Percentiles rank a stretch among this genome's conserved stretches.
These are phyloP conservation scores for Houttuynia cordata DNA, from an alignment of 164 flowering plant species.

Conservation along the genomic window DNA sequence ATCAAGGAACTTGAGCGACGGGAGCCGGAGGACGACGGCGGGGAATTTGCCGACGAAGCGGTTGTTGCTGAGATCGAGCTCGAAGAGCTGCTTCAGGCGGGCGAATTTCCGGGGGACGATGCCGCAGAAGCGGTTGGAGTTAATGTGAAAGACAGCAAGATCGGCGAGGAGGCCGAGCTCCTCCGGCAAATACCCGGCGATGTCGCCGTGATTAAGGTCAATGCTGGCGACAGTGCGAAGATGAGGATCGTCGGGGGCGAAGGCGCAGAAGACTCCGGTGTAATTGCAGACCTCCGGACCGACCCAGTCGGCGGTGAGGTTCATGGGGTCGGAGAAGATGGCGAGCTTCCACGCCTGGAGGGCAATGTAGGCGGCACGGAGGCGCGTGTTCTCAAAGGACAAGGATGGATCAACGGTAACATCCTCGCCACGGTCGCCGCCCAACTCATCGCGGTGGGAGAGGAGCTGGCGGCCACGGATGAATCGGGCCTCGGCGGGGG, in stretches of 20 bases:
- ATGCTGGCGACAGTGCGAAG: constrained; percentile 69
- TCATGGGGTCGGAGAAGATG: constrained; percentile 69
- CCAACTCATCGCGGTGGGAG: constrained; percentile 68
- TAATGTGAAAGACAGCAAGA: constrained; percentile 55
- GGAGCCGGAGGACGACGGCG: constrained; percentile 33
- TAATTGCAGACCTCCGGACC: constrained; percentile 77
- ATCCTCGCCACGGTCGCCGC: constrained; percentile 53
- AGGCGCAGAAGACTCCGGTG: constrained; percentile 61
- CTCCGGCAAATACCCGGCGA: constrained; percentile 57
- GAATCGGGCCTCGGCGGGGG: constrained; percentile 39
- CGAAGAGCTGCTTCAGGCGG: constrained; percentile 30
- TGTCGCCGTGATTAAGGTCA: constrained; percentile 69
- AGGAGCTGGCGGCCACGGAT: constrained; percentile 63
- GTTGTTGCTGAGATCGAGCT: constrained; percentile 73
- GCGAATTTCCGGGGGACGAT: constrained; percentile 34
- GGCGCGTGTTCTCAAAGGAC: constrained; percentile 45
- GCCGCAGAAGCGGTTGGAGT: constrained; percentile 58
- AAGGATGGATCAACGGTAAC: constrained; percentile 54
- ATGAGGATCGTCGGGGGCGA: constrained; percentile 27
- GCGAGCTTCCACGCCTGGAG: constrained; percentile 85
- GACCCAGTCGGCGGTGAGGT: constrained; percentile 59
- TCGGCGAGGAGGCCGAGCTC: constrained; percentile 48
- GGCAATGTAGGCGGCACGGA: constrained; percentile 68
- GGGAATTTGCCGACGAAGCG: constrained; percentile 63
- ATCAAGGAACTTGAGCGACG: constrained; percentile 41